Evolutionary conservation across 2,329 filamentous ascomycete genomes (phyloP), one percentile per base, ranked within the genome.

Genomic region (Didymellaceae sp.): DNA sequence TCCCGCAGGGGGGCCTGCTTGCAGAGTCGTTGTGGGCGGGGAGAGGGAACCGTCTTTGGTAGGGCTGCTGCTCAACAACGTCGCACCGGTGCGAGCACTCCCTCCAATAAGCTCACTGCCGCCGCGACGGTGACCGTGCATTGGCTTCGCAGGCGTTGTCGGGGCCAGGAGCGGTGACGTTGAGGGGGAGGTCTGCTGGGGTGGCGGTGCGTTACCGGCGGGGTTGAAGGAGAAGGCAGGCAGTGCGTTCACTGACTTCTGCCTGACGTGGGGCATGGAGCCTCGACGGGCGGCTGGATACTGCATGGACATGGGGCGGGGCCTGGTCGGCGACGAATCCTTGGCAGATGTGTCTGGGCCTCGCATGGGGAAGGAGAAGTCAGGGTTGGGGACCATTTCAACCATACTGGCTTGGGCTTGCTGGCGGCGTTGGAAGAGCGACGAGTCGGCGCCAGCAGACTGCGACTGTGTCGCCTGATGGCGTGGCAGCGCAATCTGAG

Each of bases 41-140:
- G 85, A 82, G 7, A 86, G 80, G 6, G 80, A 72, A 57, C 82
- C 81, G 5, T 85, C 84, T 52, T 86, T 90, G 9, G 86, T 88
- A 21, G 88, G 86, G 63, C 86, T 91, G 10, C 84, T 83, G 71
- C 84, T 89, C 75, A 89, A 79, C 76, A 73, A 80, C 73, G 61
- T 84, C 78, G 59, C 66, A 64, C 78, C 76, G 62, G 72, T 58
- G 63, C 77, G 75, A 33, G 75, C 75, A 61, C 87, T 88, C 6
- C 88, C 89, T 28, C 90, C 90, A 37, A 95, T 89, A 65, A 95
- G 91, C 70, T 96, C 91, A 69, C 91, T 96, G 21, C 86, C 88
- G 45, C 89, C 89, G 64, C 92, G 84, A 63, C 87, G 82, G 67
- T 91, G 89, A 44, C 69, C 69, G 17, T 86, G 85, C 24, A 76